Evolutionary conservation across 768 basidiomycete genomes (phyloP).

Genomic region (Mycena haematopus): DNA sequence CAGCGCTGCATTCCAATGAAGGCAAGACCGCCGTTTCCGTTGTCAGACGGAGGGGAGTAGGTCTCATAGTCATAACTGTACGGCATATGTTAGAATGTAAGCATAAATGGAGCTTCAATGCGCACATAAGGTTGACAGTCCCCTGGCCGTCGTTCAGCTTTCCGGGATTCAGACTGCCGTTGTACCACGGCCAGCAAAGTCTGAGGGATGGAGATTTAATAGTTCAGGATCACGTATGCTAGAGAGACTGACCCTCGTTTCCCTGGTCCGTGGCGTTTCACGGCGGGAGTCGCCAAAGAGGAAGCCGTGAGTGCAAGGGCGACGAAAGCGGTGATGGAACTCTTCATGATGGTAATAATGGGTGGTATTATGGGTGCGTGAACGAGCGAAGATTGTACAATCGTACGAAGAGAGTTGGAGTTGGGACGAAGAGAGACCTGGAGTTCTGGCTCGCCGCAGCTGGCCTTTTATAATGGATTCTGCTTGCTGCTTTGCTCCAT

Average conservation of each 20-base stretch:
- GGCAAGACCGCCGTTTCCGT: constrained; percentile 41
- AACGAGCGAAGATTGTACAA: not conserved
- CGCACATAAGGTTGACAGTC: constrained; percentile 1
- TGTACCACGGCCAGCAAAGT: not conserved
- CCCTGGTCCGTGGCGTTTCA: constrained; percentile 2
- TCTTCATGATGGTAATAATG: not conserved
- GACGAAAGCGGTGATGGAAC: not conserved
- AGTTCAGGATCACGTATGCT: no score
- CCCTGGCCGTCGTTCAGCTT: not conserved
- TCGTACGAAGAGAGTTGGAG: not conserved
- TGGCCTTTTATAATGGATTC: not conserved
- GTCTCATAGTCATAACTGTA: constrained; percentile 46
- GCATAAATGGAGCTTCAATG: not conserved
- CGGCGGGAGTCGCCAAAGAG: not conserved
- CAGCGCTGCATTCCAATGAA: constrained; percentile 48
- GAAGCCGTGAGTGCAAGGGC: not conserved
- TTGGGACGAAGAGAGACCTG: not conserved
- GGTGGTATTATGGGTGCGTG: not conserved
- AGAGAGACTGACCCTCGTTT: no score
- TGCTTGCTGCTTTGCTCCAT: not conserved
- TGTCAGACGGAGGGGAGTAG: constrained; percentile 39
- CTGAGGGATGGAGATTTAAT: no score
- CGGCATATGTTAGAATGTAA: not conserved
- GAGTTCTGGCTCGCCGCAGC: not conserved
- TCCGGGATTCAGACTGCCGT: not conserved